A percentile compares a stretch with the other conserved stretches of the same genome.
phyloP scores from a whole-genome alignment of 129 eudicot genomes.

The Pseudognaphalium luteoalbum region DNA sequence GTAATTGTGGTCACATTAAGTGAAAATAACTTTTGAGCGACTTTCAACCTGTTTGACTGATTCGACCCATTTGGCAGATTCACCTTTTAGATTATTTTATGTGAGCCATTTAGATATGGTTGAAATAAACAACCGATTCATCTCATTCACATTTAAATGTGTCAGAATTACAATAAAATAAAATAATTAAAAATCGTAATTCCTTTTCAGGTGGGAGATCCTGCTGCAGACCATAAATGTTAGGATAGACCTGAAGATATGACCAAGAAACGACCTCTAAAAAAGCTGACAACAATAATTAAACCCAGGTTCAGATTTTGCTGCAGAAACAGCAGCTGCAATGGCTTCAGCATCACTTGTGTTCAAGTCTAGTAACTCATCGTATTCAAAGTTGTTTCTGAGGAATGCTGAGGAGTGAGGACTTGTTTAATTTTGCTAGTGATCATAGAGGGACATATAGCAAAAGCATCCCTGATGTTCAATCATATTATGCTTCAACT shows the following conservation, averaged over 20 bases:
- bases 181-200: too few species aligned
- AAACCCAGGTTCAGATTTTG: neutral
- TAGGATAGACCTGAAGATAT: conserved; percentile 82
- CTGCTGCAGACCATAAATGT: conserved; percentile 60
- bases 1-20: neutral
- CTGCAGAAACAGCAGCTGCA: conserved; percentile 16
- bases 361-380: conserved; percentile 48
- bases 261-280: conserved; percentile 56
- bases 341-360: conserved; percentile 77
- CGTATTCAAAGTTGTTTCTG: conserved; percentile 55
- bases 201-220: conserved; percentile 69
- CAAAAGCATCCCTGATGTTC: conserved; percentile 55
- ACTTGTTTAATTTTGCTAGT: conserved; percentile 62
- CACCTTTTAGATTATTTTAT: too few species aligned
- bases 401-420: conserved; percentile 67
- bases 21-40: too few species aligned
- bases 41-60: neutral
- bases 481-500: conserved; percentile 50
- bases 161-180: neutral
- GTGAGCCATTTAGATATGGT: neutral
- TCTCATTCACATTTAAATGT: neutral
- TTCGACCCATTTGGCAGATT: neutral
- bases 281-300: neutral
- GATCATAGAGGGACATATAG: conserved; percentile 60
- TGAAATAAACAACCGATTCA: neutral